phyloP scores from a whole-genome alignment of 1,139 yeast genomes.

The Wickerhamomyces sp. region DNA sequence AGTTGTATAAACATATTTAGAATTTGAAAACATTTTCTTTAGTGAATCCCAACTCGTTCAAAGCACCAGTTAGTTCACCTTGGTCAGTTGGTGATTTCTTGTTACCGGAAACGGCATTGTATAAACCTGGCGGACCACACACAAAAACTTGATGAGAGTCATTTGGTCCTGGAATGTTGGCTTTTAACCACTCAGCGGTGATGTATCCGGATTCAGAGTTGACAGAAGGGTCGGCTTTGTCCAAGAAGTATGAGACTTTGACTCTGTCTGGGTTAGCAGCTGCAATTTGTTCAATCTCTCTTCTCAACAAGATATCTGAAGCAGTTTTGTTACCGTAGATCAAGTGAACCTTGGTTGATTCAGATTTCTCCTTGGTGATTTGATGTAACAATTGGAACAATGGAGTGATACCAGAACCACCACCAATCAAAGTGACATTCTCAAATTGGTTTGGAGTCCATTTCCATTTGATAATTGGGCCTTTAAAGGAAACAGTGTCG shows the following conservation, averaged over 20 bases:
- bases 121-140: slow-evolving; percentile 90
- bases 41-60: slow-evolving; percentile 83
- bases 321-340: slow-evolving; percentile 77
- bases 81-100: slow-evolving; percentile 88
- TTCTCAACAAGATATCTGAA: slow-evolving; percentile 71
- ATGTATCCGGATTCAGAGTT: slow-evolving; percentile 67
- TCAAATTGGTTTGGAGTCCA: slow-evolving; percentile 86
- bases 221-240: slow-evolving; percentile 47
- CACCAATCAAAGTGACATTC: slow-evolving; percentile 81
- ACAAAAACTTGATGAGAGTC: slow-evolving; percentile 69
- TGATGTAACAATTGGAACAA: slow-evolving; percentile 79
- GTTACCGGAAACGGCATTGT: slow-evolving; percentile 79
- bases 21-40: slow-evolving; percentile 90
- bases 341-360: slow-evolving; percentile 79
- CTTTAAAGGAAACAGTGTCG: slow-evolving; percentile 88
- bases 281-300: slow-evolving; percentile 67
- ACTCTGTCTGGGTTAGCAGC: slow-evolving; percentile 70
- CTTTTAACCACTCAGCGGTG: slow-evolving; percentile 59
- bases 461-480: slow-evolving; percentile 90
- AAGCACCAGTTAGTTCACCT: slow-evolving; percentile 87
- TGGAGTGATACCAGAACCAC: slow-evolving; percentile 97
- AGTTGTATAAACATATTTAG: slow-evolving; percentile 30
- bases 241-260: slow-evolving; percentile 74
- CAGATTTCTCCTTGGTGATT: slow-evolving; percentile 67
- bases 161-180: slow-evolving; percentile 55